Percentiles rank a stretch among this genome's conserved stretches.
phyloP scores from a whole-genome alignment of 805 yeast genomes.

The Yueomyces sp. region DNA sequence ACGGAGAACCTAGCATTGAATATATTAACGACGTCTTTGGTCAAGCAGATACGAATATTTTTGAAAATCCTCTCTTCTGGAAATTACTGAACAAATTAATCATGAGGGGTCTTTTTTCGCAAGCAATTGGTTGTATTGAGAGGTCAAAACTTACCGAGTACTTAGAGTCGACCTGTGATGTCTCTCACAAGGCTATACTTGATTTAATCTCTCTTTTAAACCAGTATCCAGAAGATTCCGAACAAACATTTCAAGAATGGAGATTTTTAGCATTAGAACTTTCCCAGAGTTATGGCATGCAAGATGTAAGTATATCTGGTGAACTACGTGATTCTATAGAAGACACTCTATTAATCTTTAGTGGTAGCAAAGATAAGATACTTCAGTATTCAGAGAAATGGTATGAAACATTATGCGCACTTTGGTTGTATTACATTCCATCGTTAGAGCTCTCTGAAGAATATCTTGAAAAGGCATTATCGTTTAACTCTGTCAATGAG shows the following conservation, averaged over 20 bases:
- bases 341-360: conserved; percentile 21
- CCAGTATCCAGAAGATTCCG: conserved; percentile 24
- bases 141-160: conserved; percentile 11
- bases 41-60: conserved; percentile 25
- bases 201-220: conserved; percentile 24
- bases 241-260: conserved; percentile 27
- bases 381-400: conserved; percentile 40
- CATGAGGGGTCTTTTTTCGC: conserved; percentile 46
- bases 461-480: conserved; percentile 26
- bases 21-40: conserved; percentile 31
- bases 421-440: conserved; percentile 50
- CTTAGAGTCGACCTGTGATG: conserved; percentile 12
- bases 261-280: conserved; percentile 20
- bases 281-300: conserved; percentile 13
- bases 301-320: conserved; percentile 10
- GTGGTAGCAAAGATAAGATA: conserved; percentile 33
- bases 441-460: conserved; percentile 30
- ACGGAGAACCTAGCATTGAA: conserved; percentile 48
- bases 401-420: conserved; percentile 52
- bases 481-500: conserved; percentile 25
- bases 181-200: conserved; percentile 17
- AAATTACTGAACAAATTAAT: conserved; percentile 41
- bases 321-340: conserved; percentile 20
- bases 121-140: conserved; percentile 31
- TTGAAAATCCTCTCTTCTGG: conserved; percentile 41